Base-by-base conservation (phyloP, 331 rosid species). In the Spiraea crenata region DNA sequence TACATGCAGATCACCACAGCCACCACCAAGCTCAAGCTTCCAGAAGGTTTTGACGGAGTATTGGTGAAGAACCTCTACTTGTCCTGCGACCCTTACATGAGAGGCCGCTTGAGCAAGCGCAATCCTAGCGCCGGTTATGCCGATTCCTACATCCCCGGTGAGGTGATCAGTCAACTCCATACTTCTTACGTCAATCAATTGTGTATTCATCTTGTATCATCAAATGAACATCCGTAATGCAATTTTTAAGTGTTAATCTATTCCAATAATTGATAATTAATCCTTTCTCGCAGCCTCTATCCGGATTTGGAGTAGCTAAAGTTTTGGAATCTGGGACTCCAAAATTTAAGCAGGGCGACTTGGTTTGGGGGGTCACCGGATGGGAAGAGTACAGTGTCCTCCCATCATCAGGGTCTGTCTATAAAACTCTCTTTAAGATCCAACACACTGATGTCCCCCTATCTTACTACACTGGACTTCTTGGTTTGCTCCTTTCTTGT, bases 51-150 rank as follows among this genome's bases (percentile, higher is more conserved):
- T 3, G 63, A 54, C 7, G 82, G 82, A n/a, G 50, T 62, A n/a
- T 15, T 62, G n/a, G 35, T 17, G 50, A 62, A 62, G 67, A 62
- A 62, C 10, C 37, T 62, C 31, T 80, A 75, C 79, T 59, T 80
- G 73, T 80, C 84, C 52, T 80, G 84, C 71, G 81, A 80, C 63
- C 77, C 84, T 7, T 80, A 60, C 48, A 80, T 71, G 78, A 76
- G 75, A 35, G 11, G 5, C 74, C 75, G 76, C 41, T 71, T 80
- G 84, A 57, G 35, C 34, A 31, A 37, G 2, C 62, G 1, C 3
- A 8, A 49, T 12, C 0, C 8, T n/a, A 4, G 3, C 9, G 15
- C 60, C 63, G 9, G 41, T 16, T 76, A 69, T 17, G 2, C 51
- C 7, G 68, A 54, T 10, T 19, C 81, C 14, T 81, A 45, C 62